Base-by-base conservation (phyloP, 352 stramenopile genomes). In the Globisporangium iwayamae region DNA sequence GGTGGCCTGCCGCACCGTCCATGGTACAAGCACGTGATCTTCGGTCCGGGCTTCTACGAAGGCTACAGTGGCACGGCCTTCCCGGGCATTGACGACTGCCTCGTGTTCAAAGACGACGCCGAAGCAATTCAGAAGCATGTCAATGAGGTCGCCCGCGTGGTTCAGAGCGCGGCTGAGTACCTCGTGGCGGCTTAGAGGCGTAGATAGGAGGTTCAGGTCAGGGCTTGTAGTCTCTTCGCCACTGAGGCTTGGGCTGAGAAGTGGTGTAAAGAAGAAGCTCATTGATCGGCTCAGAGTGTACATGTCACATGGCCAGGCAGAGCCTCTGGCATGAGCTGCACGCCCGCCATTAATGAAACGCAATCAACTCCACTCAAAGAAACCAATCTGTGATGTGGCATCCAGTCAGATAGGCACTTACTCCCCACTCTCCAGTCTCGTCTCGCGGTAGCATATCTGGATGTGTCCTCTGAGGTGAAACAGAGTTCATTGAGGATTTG, bases 21-120 rank as follows among this genome's bases (percentile, higher is more conserved):
- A 16, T 88, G 76, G 77, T 88, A 75, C 71, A 81, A 81, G 54
- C 76, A 86, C 58, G 77, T 86, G 43, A 74, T 88, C 56, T 86
- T 89, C n/a, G 77, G 77, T 0, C 75, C 77, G 1, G 77, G 77
- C 0, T 86, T 84, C 55, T 87, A 79, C 63, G 73, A 87, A 28
- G 77, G 75, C 51, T 84, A 84, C 50, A 63, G 63, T 16, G 79
- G 75, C 53, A 76, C 75, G 13, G 75, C 73, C 1, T 85, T 87
- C 53, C 79, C 79, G 0, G 76, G 79, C 48, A 70, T 89, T 25
- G 68, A 70, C 0, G 79, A 89, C 50, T 67, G 62, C 25, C 74
- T 87, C 39, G 66, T 65, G 32, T 87, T 89, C 61, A 58, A 75
- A 3, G 79, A 89, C 52, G 70, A 63, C 32, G 51, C 66, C 0